Conservation (phyloP, 306 rosid genomes). For the Vicia sativa region DNA sequence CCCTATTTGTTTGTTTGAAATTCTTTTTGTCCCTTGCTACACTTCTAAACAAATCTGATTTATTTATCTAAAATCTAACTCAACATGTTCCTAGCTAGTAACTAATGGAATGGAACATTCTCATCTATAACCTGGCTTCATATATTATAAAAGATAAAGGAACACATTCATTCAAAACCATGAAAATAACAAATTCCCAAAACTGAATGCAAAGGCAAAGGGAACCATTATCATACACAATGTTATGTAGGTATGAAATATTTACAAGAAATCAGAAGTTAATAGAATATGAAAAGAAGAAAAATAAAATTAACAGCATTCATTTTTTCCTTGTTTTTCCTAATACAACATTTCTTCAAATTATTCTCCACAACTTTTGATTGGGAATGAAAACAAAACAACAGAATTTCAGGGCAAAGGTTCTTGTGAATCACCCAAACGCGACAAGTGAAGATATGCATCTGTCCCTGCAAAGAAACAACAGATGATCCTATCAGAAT, state of each 20-base stretch:
- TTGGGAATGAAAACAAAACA: not conserved
- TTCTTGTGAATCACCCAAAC: conserved; percentile 90
- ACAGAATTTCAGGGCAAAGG: conserved; percentile 61
- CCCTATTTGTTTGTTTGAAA: too few relatives aligned
- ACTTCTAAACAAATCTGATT: too few relatives aligned
- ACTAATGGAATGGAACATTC: not conserved
- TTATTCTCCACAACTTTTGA: conserved; percentile 17
- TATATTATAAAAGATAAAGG: not conserved
- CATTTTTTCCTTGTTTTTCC: conserved; percentile 4
- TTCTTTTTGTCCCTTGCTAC: too few relatives aligned
- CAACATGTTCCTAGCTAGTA: too few relatives aligned
- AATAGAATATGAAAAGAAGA: conserved; percentile 5
- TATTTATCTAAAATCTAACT: too few relatives aligned
- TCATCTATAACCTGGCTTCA: not conserved
- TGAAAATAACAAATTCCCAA: not conserved
- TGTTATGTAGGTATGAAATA: conserved; percentile 1
- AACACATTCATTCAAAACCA: not conserved
- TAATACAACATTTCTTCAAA: conserved; percentile 19
- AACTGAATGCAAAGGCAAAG: conserved; percentile 15
- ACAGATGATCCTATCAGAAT: conserved; percentile 18
- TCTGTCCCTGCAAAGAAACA: conserved; percentile 67
- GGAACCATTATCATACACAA: conserved; percentile 21
- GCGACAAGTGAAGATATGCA: conserved; percentile 91
- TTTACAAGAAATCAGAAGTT: conserved; percentile 39
- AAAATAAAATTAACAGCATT: conserved; percentile 37